Base-by-base conservation (phyloP, 495 filamentous ascomycete genomes). In the Hypoxylon perforatum region DNA sequence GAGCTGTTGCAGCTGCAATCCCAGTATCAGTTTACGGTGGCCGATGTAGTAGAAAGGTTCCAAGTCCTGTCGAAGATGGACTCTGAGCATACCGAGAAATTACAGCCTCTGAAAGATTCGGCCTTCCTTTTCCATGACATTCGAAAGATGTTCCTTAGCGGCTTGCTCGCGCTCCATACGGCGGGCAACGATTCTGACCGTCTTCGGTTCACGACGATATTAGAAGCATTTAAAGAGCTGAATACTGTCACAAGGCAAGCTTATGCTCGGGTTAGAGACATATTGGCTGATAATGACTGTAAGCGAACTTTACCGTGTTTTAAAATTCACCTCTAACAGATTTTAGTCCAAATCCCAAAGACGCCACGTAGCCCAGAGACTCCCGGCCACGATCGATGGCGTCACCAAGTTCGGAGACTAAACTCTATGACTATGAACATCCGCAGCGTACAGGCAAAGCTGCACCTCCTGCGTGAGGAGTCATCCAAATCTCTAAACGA, bases 391-490 rank as follows among this genome's bases (percentile, higher is more conserved):
- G 94, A 97, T 62, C 86, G 89, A 41, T 86, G 94, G 74, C 89
- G 93, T 47, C 87, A 88, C 28, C 95, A 96, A 74, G 86, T 96
- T 47, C 87, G 91, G 61, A 92, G 93, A 70, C 82, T 99, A 44
- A 91, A 90, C 75, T 90, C 90, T 4, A 84, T 99, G 21, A 96
- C 93, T 1, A 91, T 94, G 64, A 94, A 94, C 17, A 94, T 99
- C 53, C 89, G 92, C 10, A 91, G 91, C 8, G 86, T 99, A 21
- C 94, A 98, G 75, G 95, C 95, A 23, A 97, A 97, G 76, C 89
- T 99, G 82, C 93, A 96, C 54, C 82, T 99, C 14, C 79, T 97
- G 44, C 89, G 93, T 33, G 95, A 99, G 77, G 93, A 97, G 75
- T 93, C 92, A 5, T 90, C 91, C 66, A 86, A 85, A 63, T 86